Evolutionary conservation across 2,329 filamentous ascomycete species (phyloP).

Genomic region (Trichophyton benhamiae): DNA sequence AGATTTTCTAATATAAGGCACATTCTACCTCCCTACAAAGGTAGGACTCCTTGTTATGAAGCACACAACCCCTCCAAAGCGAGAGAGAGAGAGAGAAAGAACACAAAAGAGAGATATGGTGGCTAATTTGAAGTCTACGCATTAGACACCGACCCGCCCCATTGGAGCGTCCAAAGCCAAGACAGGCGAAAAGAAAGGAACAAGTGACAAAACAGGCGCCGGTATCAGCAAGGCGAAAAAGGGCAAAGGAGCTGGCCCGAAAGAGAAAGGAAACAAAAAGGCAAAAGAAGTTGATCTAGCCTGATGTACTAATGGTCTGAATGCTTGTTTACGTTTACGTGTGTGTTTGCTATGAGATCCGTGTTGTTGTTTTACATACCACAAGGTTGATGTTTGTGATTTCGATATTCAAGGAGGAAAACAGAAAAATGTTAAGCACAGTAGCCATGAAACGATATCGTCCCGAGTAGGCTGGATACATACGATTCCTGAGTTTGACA

Average conservation of each 20-base stretch:
- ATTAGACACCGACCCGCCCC: not conserved
- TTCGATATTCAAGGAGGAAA: not conserved
- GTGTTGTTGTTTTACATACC: no score
- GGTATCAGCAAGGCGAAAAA: not conserved
- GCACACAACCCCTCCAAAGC: not conserved
- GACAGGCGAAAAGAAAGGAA: not conserved
- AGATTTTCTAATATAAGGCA: not conserved
- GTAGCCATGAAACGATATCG: no score
- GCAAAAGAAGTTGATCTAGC: not conserved
- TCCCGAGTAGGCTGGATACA: no score
- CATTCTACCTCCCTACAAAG: not conserved
- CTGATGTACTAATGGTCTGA: not conserved
- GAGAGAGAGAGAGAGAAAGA: no score
- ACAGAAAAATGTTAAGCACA: not conserved
- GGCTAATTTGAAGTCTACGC: not conserved
- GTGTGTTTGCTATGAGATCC: not conserved
- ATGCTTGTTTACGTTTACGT: not conserved
- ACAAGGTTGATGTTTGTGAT: not conserved
- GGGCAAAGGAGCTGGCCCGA: slow-evolving; percentile 1
- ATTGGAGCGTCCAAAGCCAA: not conserved
- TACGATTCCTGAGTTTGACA: no score
- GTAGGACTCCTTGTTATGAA: not conserved
- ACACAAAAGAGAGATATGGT: not conserved
- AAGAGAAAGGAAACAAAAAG: not conserved
- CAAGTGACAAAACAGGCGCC: not conserved